Evolutionary conservation across 2,329 filamentous ascomycete species (phyloP), one percentile per base, ranked within the genome.

Genomic region (Fusarium sp.): DNA sequence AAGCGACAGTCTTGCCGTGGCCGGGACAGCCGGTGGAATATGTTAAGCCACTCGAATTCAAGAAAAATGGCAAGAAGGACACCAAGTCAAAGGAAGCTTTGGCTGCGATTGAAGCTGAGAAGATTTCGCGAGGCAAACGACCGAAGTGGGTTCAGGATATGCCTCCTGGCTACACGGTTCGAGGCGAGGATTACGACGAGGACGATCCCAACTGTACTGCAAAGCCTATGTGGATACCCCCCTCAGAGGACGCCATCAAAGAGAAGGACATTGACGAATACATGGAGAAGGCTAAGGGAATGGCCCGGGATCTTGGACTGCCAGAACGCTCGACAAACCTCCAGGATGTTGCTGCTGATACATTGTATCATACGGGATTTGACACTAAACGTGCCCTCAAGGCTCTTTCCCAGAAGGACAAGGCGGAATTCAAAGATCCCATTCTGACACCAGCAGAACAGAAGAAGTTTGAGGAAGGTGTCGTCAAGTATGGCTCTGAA

Each of bases 61-160:
- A 95, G 81, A 97, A 90, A 81, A 90, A 89, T 67, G 87, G 90
- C 62, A 93, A 93, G 78, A 94, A 93, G 76, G 91, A 93, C 62
- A 84, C 86, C 39, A 96, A 94, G 74, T 89, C 91, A 26, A 97
- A 96, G 78, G 94, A 97, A 73, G 89, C 90, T 1, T 83, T 92
- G 56, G 92, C 93, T 37, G 90, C 91, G 4, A 83, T 94, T 9
- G 95, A 98, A 79, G 91, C 91, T 10, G 93, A 98, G 70, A 94
- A 92, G 73, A 85, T 89, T 42, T 89, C 90, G 70, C 90, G 90
- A 65, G 93, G 94, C 58, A 93, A 91, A 69, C 90, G 94, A 21
- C 95, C 95, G 1, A 96, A 94, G 79, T 98, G 94, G 93, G 87
- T 98, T 31, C 90, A 97, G 82, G 96, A 98, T 74, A 93, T 96